A percentile compares a stretch with the other conserved stretches of the same genome.
phyloP scores from a whole-genome alignment of 1,284 basidiomycete genomes.

The Cerioporus squamosus region DNA sequence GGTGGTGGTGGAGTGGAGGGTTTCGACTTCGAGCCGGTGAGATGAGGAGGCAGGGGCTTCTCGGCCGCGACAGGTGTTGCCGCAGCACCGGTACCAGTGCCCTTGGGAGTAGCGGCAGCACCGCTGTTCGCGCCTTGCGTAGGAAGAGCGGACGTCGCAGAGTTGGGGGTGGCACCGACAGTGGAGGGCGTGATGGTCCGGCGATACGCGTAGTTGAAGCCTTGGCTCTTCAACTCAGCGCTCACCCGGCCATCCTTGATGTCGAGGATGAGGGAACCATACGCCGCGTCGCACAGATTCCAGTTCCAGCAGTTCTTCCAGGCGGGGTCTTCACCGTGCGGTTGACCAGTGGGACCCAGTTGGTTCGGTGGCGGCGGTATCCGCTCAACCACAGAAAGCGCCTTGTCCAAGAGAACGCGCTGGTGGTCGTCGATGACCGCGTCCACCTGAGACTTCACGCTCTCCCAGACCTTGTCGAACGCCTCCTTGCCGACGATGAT shows the following conservation, averaged over 20 bases:
- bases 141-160: conserved; percentile 41
- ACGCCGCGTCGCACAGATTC: conserved; percentile 95
- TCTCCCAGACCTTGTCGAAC: conserved; percentile 94
- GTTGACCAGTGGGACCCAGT: conserved; percentile 54
- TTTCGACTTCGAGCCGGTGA: conserved; percentile 34
- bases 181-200: conserved; percentile 62
- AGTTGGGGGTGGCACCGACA: conserved; percentile 45
- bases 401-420: conserved; percentile 88
- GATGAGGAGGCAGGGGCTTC: conserved; percentile 31
- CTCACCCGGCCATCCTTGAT: conserved; percentile 91
- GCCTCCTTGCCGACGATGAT: conserved; percentile 78
- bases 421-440: conserved; percentile 92
- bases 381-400: conserved; percentile 83
- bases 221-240: conserved; percentile 91
- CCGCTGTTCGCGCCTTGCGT: conserved; percentile 30
- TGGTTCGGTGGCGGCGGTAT: conserved; percentile 69
- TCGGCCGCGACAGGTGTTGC: conserved; percentile 30
- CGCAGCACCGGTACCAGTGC: conserved; percentile 15
- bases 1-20: conserved; percentile 37
- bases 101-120: conserved; percentile 36
- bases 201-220: conserved; percentile 96
- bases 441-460: conserved; percentile 91
- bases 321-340: conserved; percentile 76
- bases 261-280: conserved; percentile 87
- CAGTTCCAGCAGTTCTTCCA: conserved; percentile 99